Conservation (phyloP, 306 rosid genomes). For the Prunus salicina region DNA sequence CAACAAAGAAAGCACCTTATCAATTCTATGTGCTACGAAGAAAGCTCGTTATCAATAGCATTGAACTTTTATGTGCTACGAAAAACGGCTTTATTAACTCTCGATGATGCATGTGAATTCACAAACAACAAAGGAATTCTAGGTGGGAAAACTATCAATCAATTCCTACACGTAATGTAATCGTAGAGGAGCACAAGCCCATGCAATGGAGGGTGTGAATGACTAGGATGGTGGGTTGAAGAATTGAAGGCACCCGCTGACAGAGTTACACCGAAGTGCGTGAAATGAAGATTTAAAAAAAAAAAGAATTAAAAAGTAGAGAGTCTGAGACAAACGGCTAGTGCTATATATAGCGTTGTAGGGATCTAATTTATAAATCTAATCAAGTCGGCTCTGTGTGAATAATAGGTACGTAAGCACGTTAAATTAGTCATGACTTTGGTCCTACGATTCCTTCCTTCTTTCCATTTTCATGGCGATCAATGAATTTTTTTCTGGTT, state of each 20-base stretch:
- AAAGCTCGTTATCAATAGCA: too few species aligned
- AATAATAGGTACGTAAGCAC: background rate
- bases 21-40: too few species aligned
- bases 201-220: background rate
- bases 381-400: background rate
- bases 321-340: background rate
- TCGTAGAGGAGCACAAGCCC: background rate
- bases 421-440: background rate
- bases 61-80: too few species aligned
- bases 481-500: background rate
- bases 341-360: background rate
- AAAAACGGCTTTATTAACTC: rapidly evolving
- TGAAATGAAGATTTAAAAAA: background rate
- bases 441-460: background rate
- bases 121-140: background rate
- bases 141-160: background rate
- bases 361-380: background rate
- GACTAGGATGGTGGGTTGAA: background rate
- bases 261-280: conserved; percentile 3
- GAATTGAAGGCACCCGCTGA: conserved; percentile 22
- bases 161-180: background rate
- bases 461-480: too few species aligned
- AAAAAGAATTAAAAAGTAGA: too few species aligned
- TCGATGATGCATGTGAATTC: too few species aligned
- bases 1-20: too few species aligned